Evolutionary conservation across 2,329 filamentous ascomycete genomes (phyloP), one percentile per base, ranked within the genome.

Genomic region (Trichophaea hybrida): DNA sequence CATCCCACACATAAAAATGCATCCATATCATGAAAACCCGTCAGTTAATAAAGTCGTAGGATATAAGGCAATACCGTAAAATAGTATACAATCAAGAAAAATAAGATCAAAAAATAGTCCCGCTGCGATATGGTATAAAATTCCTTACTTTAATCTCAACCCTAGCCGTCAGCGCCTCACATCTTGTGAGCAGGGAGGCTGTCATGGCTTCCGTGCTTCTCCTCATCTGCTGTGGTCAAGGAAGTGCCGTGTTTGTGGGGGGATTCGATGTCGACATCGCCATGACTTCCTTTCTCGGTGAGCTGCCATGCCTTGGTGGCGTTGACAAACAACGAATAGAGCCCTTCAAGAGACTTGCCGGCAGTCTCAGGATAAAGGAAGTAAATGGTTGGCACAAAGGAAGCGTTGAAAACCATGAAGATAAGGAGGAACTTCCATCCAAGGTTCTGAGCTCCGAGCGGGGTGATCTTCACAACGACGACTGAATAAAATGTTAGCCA

Each of bases 381-480:
- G 66, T 71, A 73, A 61, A 73, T 72, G 52, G 73, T 64, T 0
- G 71, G 70, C n/a, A 73, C 63, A 63, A 73, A 73, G 49, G 62
- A 67, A 6, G 70, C 70, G 59, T 73, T 72, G 66, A 78, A 74
- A n/a, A 74, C 73, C 1, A 77, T 75, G 69, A 78, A 82, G 63
- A 80, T 73, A 37, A 80, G 73, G 70, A 75, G 80, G 57, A 76
- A 80, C 57, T 74, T 74, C 73, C 76, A 80, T 4, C 74, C 71
- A 0, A 80, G 70, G 24, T 74, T 75, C 24, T 73, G 69, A 59
- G 84, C 80, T 4, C 80, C 78, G 5, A 80, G 75, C 0, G 81
- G 81, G 0, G 80, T 82, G 55, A 84, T 79, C 77, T 83, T 82
- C 54, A 85, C 82, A 31, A 85, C 79, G 68, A 83, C 73, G 70